Base-by-base conservation (phyloP, 2,329 filamentous ascomycete species). In the Teratosphaeria nubilosa region DNA sequence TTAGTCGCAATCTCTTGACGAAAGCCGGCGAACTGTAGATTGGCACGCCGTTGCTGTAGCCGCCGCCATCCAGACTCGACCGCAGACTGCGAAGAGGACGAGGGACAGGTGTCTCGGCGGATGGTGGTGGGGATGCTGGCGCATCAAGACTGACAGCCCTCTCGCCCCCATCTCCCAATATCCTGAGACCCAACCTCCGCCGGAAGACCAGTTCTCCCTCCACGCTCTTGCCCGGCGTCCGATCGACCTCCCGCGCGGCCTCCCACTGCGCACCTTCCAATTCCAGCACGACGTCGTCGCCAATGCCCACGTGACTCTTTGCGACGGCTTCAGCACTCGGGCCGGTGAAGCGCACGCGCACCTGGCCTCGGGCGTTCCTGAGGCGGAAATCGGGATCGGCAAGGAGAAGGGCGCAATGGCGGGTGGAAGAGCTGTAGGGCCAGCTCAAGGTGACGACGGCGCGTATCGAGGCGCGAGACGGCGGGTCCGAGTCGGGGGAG, bases 381-480 rank as follows among this genome's bases (percentile, higher is more conserved):
- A 92, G 79, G 53, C 89, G 86, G 68, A 91, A 88, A 71, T 96
- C 90, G 52, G 86, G 85, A 67, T 96, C 91, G 52, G 88, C 88
- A 34, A 97, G 81, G 22, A 95, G 81, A 55, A 96, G 85, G 27
- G 90, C 86, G 64, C 91, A 81, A 45, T 85, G 85, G 56, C 82
- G 82, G 31, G 82, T 87, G 27, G 90, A 84, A 24, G 87, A 87
- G 63, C 88, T 96, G 73, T 90, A 96, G 0, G 92, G 92, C 91
- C 92, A 97, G 59, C 90, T 85, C 37, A 97, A 83, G 9, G 90
- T 92, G 24, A 96, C 83, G 16, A 88, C 78, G 45, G 88, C 91
- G 59, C 83, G 80, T 32, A 96, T 70, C 5, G 65, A 62, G 50
- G 69, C 67, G 56, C 65, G 58, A 10, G 57, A 25, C 6, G 65